Evolutionary conservation across 108 stramenopile species (phyloP).

Genomic region (Discostella pseudostelligera): DNA sequence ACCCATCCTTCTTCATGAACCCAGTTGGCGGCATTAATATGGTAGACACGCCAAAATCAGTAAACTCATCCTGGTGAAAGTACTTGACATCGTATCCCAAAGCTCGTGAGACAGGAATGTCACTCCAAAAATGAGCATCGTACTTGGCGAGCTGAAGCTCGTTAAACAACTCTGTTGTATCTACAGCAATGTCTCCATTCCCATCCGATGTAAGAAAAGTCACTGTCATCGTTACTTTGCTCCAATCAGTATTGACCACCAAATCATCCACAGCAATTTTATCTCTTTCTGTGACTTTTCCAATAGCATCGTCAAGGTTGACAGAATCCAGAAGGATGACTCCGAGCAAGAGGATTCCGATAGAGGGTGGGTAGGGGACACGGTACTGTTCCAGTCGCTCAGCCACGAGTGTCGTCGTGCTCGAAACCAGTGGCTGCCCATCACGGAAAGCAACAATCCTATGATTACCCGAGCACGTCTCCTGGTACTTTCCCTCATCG

Average conservation of each 20-base stretch:
- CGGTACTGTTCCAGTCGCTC: slow-evolving; percentile 39
- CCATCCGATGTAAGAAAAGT: slow-evolving; percentile 11
- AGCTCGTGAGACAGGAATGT: slow-evolving; percentile 50
- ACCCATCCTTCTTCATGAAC: slow-evolving; percentile 43
- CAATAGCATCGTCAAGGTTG: slow-evolving; percentile 66
- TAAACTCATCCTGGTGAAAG: slow-evolving; percentile 26
- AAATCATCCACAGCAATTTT: slow-evolving; percentile 50
- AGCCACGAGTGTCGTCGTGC: slow-evolving; percentile 63
- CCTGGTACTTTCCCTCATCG: slow-evolving; percentile 56
- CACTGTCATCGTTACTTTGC: slow-evolving; percentile 1
- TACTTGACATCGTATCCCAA: slow-evolving; percentile 73
- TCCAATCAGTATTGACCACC: slow-evolving; percentile 56
- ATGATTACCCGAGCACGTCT: slow-evolving; percentile 45
- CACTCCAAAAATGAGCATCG: slow-evolving; percentile 67
- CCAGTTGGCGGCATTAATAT: slow-evolving; percentile 59
- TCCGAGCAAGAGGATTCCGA: slow-evolving; percentile 67
- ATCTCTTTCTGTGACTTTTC: slow-evolving; percentile 76
- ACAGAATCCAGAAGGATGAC: slow-evolving; percentile 81
- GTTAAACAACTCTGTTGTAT: slow-evolving; percentile 56
- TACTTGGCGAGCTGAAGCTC: slow-evolving; percentile 66
- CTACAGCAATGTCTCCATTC: slow-evolving; percentile 2
- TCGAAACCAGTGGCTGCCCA: slow-evolving; percentile 52
- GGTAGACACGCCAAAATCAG: slow-evolving; percentile 64
- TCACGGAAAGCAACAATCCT: slow-evolving; percentile 68
- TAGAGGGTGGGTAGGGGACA: slow-evolving; percentile 22